Conservation (phyloP, 202 grass and related monocot species). For the Hordeum pubiflorum region DNA sequence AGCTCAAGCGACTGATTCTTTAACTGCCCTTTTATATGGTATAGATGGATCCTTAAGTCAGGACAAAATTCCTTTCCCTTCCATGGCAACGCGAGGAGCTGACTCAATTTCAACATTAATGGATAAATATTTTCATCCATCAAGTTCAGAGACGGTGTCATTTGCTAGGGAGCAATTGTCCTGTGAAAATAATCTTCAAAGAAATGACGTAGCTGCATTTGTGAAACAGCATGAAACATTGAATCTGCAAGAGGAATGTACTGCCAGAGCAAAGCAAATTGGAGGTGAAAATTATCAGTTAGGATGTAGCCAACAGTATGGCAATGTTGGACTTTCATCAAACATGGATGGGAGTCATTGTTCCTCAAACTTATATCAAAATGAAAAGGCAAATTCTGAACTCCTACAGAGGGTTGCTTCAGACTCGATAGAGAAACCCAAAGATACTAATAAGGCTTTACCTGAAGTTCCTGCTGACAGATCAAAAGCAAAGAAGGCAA, state of each 20-base stretch:
- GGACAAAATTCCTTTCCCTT: neutral
- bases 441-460: slow-evolving; percentile 21
- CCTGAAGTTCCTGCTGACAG: slow-evolving; percentile 5
- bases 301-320: slow-evolving; percentile 20
- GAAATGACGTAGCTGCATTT: slow-evolving; percentile 9
- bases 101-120: slow-evolving; percentile 22
- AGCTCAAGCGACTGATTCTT: slow-evolving; percentile 2
- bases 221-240: slow-evolving; percentile 6
- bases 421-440: slow-evolving; percentile 31
- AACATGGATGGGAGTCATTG: neutral
- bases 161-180: slow-evolving; percentile 13
- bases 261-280: slow-evolving; percentile 16
- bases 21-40: neutral
- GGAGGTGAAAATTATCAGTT: slow-evolving; percentile 21
- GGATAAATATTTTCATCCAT: slow-evolving; percentile 6
- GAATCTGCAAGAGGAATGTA: slow-evolving; percentile 25
- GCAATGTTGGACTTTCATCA: slow-evolving; percentile 15
- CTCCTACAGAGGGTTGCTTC: slow-evolving; percentile 27
- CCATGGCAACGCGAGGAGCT: neutral
- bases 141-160: slow-evolving; percentile 7
- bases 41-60: slow-evolving; percentile 21
- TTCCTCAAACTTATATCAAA: slow-evolving; percentile 26
- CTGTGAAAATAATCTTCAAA: neutral
- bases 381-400: slow-evolving; percentile 15
- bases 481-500: slow-evolving; percentile 45